Evolutionary conservation across 495 filamentous ascomycete genomes (phyloP).

Genomic region (Clavariopsis aquatica): DNA sequence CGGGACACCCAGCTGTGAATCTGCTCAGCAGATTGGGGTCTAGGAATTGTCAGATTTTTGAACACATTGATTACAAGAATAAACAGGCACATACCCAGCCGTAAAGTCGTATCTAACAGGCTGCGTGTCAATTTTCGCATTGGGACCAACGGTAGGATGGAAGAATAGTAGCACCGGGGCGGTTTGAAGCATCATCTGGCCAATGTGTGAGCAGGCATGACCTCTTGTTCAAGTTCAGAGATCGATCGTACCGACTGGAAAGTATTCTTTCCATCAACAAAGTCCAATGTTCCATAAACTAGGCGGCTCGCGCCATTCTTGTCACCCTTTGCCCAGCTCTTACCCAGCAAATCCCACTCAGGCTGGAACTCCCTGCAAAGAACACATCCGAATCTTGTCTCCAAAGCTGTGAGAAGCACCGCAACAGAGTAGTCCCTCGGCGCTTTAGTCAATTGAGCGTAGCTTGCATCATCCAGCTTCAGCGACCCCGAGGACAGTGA

Average conservation of each 20-base stretch:
- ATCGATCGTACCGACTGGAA: constrained; percentile 76
- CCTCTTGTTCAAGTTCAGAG: neutral
- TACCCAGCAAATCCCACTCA: constrained; percentile 87
- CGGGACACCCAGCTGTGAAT: constrained; percentile 76
- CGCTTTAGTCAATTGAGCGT: constrained; percentile 69
- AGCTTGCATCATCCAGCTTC: constrained; percentile 72
- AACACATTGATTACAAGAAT: neutral
- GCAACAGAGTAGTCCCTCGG: constrained; percentile 83
- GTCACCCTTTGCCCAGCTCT: constrained; percentile 83
- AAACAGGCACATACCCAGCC: constrained; percentile 59
- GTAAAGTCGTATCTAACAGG: constrained; percentile 88
- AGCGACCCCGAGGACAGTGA: constrained; percentile 66
- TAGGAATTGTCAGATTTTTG: constrained; percentile 40
- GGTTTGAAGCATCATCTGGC: constrained; percentile 89
- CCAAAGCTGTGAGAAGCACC: constrained; percentile 84
- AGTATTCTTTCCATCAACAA: constrained; percentile 75
- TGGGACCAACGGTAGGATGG: constrained; percentile 82
- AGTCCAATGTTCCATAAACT: constrained; percentile 86
- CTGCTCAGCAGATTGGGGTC: constrained; percentile 72
- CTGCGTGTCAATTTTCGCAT: constrained; percentile 66
- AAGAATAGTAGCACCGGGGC: constrained; percentile 88
- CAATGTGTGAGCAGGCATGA: constrained; percentile 26
- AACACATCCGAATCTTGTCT: constrained; percentile 79
- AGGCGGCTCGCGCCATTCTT: constrained; percentile 70
- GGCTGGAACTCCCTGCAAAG: constrained; percentile 89